Conservation (phyloP, 176 grass and related monocot genomes). For the Elaeis guineensis region DNA sequence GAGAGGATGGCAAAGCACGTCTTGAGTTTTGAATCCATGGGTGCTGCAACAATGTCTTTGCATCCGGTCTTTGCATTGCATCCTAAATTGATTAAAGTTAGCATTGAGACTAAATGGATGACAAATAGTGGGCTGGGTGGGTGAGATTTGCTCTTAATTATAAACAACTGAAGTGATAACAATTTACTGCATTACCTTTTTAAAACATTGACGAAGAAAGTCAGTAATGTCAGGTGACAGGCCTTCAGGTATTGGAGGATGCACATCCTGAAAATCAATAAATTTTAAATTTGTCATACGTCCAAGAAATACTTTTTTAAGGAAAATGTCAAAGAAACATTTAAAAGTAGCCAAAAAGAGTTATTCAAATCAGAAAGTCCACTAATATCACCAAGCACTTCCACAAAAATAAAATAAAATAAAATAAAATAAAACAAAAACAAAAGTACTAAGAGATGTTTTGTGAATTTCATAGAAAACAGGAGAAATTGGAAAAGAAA, state of each 20-base stretch:
- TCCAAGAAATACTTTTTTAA: no score
- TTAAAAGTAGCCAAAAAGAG: no score
- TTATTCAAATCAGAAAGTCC: no score
- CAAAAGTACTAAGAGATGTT: no score
- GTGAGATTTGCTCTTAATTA: no score
- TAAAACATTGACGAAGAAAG: slow-evolving; percentile 96
- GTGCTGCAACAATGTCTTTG: slow-evolving; percentile 91
- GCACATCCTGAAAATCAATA: slow-evolving; percentile 62
- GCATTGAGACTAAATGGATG: slow-evolving; percentile 8
- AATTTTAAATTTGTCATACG: not conserved
- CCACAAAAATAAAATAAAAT: no score
- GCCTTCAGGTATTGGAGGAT: slow-evolving; percentile 92
- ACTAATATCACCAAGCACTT: no score
- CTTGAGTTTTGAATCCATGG: slow-evolving; percentile 91
- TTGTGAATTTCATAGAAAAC: no score
- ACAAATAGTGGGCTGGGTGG: not conserved
- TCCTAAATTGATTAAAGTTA: slow-evolving; percentile 53
- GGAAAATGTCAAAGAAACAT: no score
- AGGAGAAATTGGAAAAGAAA: no score
- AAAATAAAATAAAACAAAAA: no score
- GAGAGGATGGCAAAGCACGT: slow-evolving; percentile 55
- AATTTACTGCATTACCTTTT: slow-evolving; percentile 42
- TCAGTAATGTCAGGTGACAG: slow-evolving; percentile 90
- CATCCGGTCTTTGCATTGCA: slow-evolving; percentile 95
- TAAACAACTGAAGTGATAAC: no score